Evolutionary conservation across 208 protist genomes (phyloP), one percentile per base, ranked within the genome.

Genomic region (Leishmania tarentolae): DNA sequence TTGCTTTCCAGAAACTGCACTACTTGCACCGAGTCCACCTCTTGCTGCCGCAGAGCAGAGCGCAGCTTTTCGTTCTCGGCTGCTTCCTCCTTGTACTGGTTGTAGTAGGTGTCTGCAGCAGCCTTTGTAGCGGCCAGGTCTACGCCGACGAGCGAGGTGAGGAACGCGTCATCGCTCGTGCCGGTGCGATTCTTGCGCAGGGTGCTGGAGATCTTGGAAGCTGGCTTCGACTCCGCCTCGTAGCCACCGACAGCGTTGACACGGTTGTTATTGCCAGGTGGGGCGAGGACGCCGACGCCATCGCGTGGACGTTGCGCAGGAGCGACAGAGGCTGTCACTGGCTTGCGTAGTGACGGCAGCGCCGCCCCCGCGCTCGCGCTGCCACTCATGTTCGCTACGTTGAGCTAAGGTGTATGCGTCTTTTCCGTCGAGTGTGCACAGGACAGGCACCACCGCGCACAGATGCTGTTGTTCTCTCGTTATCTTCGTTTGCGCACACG

Each of bases 1-100:
- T 89, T 75, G n/a, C 31, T 69, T 71, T 93, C 84, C 28, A 93
- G 78, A 61, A 86, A 81, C 72, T 86, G 77, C 40, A 92, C 84
- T 21, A 96, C 93, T 57, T 90, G 80, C 74, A 94, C 80, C 1
- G 90, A 87, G 80, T 93, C 90, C 3, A 75, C 81, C 77, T 92
- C 86, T 7, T 95, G 91, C 65, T 88, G 83, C 73, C 79, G 65
- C 47, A 95, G 83, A 61, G 90, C 83, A 15, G 50, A 61, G 15
- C 90, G 86, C 75, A 96, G 89, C 79, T 82, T 19, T 21, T 42
- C 84, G 78, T 93, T 93, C 82, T 93, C 91, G 6, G 79, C 85
- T 8, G 85, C 82, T n/a, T 78, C 28, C 5, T 80, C 79, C 35
- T 81, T 75, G 75, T 79, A 93, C 65, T 90, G 85, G 47, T 70